These are phyloP conservation scores for Orbilia blumenaviensis DNA, from an alignment of 2,329 filamentous ascomycete species.

Conservation along the genomic window DNA sequence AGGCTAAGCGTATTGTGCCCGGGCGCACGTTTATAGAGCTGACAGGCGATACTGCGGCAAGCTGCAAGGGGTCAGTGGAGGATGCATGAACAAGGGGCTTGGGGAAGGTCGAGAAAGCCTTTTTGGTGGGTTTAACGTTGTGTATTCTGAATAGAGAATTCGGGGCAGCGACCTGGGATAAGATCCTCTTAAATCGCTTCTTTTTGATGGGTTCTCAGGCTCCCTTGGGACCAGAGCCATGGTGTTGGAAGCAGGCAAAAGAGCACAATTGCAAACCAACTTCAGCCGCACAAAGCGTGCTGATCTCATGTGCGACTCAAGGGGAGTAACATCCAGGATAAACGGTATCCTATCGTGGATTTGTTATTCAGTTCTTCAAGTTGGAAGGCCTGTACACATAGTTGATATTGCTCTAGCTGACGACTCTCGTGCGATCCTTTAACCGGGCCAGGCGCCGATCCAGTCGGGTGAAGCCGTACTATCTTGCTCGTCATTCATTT, in stretches of 20 bases:
- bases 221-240: conserved; percentile 48
- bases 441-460: conserved; percentile 29
- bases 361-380: conserved; percentile 32
- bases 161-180: conserved; percentile 46
- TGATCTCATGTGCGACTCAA: conserved; percentile 51
- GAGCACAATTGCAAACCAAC: conserved; percentile 29
- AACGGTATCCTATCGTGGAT: conserved; percentile 42
- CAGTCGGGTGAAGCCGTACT: conserved; percentile 45
- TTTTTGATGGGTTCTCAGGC: conserved; percentile 7
- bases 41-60: conserved; percentile 54
- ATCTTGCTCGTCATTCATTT: conserved; percentile 17
- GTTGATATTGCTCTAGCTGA: conserved; percentile 50
- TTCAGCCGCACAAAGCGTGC: conserved; percentile 52
- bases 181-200: conserved; percentile 46
- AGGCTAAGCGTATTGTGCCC: conserved; percentile 50
- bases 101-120: conserved; percentile 32
- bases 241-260: conserved; percentile 50
- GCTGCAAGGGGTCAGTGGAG: conserved; percentile 53
- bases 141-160: conserved; percentile 40
- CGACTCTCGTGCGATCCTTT: conserved; percentile 30
- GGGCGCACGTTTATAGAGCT: conserved; percentile 52
- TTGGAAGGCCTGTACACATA: conserved; percentile 1
- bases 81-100: conserved; percentile 55
- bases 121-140: conserved; percentile 22
- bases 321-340: conserved; percentile 16